Conservation (phyloP, 495 filamentous ascomycete genomes). For the Penicillium lagena region DNA sequence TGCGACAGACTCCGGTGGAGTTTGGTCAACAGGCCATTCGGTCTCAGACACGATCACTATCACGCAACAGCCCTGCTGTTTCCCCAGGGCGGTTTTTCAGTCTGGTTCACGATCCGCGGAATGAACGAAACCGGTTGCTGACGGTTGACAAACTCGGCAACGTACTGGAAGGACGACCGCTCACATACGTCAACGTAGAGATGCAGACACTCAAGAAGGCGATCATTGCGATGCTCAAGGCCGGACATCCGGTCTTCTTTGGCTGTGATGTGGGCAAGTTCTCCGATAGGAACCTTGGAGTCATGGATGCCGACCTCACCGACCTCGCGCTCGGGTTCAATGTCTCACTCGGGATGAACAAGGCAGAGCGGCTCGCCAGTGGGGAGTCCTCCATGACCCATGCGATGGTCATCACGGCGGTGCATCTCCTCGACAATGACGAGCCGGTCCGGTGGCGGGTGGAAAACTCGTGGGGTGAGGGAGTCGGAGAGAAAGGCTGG, state of each 20-base stretch:
- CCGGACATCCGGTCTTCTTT: constrained; percentile 78
- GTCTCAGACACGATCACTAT: neutral
- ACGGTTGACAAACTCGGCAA: constrained; percentile 77
- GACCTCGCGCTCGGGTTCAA: constrained; percentile 79
- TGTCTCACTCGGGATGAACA: constrained; percentile 60
- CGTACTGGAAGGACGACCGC: constrained; percentile 59
- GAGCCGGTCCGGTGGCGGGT: constrained; percentile 71
- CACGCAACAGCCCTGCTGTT: neutral
- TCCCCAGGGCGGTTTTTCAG: constrained; percentile 52
- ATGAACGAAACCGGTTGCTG: constrained; percentile 60
- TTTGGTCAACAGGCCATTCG: constrained; percentile 44
- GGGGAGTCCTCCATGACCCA: constrained; percentile 80
- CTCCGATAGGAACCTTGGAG: constrained; percentile 53
- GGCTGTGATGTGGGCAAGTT: constrained; percentile 83
- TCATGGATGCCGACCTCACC: constrained; percentile 68
- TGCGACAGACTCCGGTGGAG: constrained; percentile 55
- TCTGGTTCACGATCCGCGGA: constrained; percentile 77
- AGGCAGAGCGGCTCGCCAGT: constrained; percentile 61
- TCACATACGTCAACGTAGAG: constrained; percentile 78
- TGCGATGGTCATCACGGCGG: constrained; percentile 83
- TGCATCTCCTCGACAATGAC: constrained; percentile 59
- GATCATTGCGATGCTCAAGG: constrained; percentile 67
- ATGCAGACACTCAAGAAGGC: constrained; percentile 65
- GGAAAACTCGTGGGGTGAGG: constrained; percentile 75
- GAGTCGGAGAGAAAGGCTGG: constrained; percentile 65